Percentiles rank a stretch among this genome's conserved stretches.
Conservation (phyloP, 2,329 filamentous ascomycete species). For the Monilinia polystroma region DNA sequence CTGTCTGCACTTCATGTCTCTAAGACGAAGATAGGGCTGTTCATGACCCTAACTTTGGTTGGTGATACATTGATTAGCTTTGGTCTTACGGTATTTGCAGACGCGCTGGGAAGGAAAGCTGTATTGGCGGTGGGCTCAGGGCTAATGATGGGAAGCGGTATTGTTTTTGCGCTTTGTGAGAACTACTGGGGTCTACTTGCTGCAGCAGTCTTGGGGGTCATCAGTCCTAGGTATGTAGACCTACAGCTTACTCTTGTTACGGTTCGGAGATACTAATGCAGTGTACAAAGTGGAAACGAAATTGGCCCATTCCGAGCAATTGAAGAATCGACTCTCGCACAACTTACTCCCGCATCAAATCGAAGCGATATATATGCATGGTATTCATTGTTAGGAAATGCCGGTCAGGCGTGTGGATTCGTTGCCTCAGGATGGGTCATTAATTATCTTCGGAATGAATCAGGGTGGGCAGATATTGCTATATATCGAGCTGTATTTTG, state of each 20-base stretch:
- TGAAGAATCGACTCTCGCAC: constrained; percentile 60
- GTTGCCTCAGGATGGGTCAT: constrained; percentile 60
- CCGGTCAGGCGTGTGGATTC: constrained; percentile 61
- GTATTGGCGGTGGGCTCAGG: constrained; percentile 55
- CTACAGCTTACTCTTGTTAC: neutral
- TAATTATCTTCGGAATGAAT: constrained; percentile 46
- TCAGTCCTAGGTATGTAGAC: constrained; percentile 51
- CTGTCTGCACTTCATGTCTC: constrained; percentile 52
- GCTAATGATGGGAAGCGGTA: constrained; percentile 56
- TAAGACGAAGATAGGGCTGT: constrained; percentile 56
- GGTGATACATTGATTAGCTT: constrained; percentile 61
- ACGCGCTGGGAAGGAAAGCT: constrained; percentile 53
- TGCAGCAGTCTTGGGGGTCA: constrained; percentile 60
- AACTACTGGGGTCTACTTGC: constrained; percentile 59
- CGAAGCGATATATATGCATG: constrained; percentile 60
- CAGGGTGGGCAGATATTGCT: constrained; percentile 46
- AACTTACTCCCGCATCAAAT: constrained; percentile 49
- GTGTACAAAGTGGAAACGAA: constrained; percentile 54
- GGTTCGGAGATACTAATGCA: constrained; percentile 19
- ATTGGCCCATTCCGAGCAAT: constrained; percentile 63
- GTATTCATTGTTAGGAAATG: constrained; percentile 58
- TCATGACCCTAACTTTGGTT: constrained; percentile 63
- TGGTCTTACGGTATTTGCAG: constrained; percentile 57
- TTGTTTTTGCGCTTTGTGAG: constrained; percentile 52
- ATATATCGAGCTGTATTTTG: constrained; percentile 59